Conservation (phyloP, 2,329 filamentous ascomycete species). For the Kalaharituber pfeilii region DNA sequence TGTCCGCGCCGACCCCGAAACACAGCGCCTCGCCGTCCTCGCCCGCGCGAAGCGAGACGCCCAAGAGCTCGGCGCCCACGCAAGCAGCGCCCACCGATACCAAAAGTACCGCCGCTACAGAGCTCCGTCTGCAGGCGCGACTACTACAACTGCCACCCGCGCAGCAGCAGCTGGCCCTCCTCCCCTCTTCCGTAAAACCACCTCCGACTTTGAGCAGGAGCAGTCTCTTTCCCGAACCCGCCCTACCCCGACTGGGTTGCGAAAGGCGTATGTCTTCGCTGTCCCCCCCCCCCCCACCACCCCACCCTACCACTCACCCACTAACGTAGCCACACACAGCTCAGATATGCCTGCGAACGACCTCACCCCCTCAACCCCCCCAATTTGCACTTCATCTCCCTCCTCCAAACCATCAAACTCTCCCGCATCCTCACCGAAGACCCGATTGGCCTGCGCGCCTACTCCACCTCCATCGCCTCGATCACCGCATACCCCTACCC, state of each 20-base stretch:
- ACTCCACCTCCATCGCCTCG: conserved; percentile 70
- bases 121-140: too few species aligned
- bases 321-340: conserved; percentile 3
- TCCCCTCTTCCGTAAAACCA: neutral
- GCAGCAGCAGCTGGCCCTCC: neutral
- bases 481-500: conserved; percentile 61
- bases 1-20: too few species aligned
- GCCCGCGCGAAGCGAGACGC: conserved; percentile 8
- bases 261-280: too few species aligned
- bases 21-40: neutral
- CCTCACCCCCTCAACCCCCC: conserved; percentile 51
- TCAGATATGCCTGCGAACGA: conserved; percentile 59
- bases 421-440: conserved; percentile 56
- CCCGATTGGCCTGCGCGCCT: conserved; percentile 64
- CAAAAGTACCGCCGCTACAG: neutral
- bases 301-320: neutral
- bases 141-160: too few species aligned
- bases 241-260: too few species aligned
- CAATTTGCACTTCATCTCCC: conserved; percentile 57
- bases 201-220: neutral
- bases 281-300: neutral
- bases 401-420: conserved; percentile 56
- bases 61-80: neutral
- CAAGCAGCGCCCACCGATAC: neutral
- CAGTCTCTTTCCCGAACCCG: neutral